These are phyloP conservation scores for Breynia disticha DNA, from an alignment of 441 rosid species.

Conservation along the genomic window DNA sequence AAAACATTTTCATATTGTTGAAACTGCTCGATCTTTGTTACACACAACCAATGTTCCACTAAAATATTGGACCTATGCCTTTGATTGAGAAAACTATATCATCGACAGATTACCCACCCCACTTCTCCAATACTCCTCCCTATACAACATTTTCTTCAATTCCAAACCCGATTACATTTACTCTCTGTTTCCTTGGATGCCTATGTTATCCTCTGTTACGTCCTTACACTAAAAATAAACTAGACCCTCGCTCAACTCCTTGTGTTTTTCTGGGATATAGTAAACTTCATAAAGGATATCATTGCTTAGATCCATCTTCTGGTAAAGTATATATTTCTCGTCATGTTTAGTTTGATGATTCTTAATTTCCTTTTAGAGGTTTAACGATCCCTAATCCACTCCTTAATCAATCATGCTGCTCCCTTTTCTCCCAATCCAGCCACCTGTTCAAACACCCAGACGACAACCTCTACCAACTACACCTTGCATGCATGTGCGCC, in stretches of 20 bases:
- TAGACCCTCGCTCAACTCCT: not conserved
- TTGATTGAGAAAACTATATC: not conserved
- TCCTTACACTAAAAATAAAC: not conserved
- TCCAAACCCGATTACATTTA: not conserved
- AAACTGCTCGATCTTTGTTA: not conserved
- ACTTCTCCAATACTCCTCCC: not conserved
- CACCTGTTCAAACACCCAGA: too few relatives aligned
- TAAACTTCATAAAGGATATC: not conserved
- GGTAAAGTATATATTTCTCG: not conserved
- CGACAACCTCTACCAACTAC: too few relatives aligned
- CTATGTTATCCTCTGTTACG: not conserved
- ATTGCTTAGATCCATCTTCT: not conserved
- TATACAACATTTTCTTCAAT: too few relatives aligned
- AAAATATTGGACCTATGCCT: not conserved
- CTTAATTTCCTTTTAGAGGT: not conserved
- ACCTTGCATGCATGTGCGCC: too few relatives aligned
- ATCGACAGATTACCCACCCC: not conserved
- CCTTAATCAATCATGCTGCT: not conserved
- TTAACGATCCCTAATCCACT: not conserved
- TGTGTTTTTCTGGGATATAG: slow-evolving; percentile 2
- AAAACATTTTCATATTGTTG: not conserved
- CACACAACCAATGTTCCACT: not conserved
- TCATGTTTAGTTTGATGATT: not conserved
- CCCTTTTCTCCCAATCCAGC: too few relatives aligned
- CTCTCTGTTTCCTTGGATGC: not conserved